Conservation (phyloP, 257 asterid species). For the Forsythia viridissima region DNA sequence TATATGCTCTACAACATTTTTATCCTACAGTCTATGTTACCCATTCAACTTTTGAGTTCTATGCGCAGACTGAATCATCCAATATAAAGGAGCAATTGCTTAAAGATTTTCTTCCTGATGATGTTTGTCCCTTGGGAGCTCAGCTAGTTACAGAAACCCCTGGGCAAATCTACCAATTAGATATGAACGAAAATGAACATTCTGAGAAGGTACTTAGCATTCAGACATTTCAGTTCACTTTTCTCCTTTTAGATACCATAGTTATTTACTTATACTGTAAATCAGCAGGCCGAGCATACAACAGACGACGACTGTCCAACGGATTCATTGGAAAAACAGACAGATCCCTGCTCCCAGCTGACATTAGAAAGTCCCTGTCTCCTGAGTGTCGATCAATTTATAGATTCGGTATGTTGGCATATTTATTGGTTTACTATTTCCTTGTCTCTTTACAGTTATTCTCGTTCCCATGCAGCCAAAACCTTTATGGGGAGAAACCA, state of each 20-base stretch:
- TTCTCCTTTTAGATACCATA: constrained; percentile 13
- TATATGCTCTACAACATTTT: constrained; percentile 3
- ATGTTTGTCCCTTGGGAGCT: constrained; percentile 67
- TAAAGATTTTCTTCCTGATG: constrained; percentile 74
- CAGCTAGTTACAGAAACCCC: constrained; percentile 51
- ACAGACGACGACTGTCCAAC: constrained; percentile 57
- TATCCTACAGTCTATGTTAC: constrained; percentile 8
- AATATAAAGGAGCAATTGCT: constrained; percentile 59
- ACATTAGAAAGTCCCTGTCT: constrained; percentile 52
- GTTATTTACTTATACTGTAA: constrained; percentile 22
- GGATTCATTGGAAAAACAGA: constrained; percentile 48
- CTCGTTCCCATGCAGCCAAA: not conserved
- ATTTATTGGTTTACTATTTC: not conserved
- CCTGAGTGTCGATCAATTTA: constrained; percentile 64
- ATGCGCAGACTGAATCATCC: constrained; percentile 52
- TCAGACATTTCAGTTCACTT: constrained; percentile 19
- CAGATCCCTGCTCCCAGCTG: constrained; percentile 50
- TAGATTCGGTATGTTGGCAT: constrained; percentile 61
- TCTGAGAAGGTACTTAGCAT: constrained; percentile 45
- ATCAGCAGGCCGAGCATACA: constrained; percentile 42
- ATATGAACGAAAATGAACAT: constrained; percentile 37
- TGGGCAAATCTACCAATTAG: constrained; percentile 40
- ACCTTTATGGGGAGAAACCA: not conserved
- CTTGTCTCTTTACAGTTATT: not conserved
- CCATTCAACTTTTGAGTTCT: constrained; percentile 18